phyloP scores from a whole-genome alignment of 2,329 filamentous ascomycete genomes.

The Sclerotinia borealis region DNA sequence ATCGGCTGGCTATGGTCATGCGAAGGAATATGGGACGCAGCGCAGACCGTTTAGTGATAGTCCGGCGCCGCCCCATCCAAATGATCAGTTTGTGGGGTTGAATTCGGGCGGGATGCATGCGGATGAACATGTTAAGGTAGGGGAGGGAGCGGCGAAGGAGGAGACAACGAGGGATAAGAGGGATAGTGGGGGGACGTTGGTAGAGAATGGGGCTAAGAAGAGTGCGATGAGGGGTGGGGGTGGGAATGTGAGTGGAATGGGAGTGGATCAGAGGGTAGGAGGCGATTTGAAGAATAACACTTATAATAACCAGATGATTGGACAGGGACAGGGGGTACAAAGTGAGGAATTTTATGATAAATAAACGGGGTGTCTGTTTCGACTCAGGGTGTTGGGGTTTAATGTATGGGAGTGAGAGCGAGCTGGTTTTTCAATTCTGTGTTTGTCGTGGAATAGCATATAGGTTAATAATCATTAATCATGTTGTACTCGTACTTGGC shows the following conservation, averaged over 20 bases:
- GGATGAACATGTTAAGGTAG: neutral
- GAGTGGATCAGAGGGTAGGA: neutral
- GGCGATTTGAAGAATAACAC: neutral
- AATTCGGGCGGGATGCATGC: neutral
- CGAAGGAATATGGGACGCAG: neutral
- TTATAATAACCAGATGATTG: neutral
- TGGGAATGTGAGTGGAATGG: too few relatives aligned
- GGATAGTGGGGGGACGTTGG: neutral
- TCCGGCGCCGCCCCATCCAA: conserved; percentile 19
- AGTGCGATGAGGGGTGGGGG: neutral
- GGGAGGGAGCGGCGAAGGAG: neutral
- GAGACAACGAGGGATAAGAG: neutral
- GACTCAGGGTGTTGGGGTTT: too few relatives aligned
- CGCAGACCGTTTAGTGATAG: conserved; percentile 15
- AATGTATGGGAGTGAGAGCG: too few relatives aligned
- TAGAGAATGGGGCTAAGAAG: neutral
- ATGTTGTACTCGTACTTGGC: too few relatives aligned
- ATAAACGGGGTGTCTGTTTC: too few relatives aligned
- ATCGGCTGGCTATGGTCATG: neutral
- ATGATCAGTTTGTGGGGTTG: conserved; percentile 21
- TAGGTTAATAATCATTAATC: too few relatives aligned
- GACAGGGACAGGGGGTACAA: neutral
- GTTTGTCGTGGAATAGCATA: too few relatives aligned
- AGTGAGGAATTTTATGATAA: neutral
- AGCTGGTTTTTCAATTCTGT: too few relatives aligned